Evolutionary conservation across 164 flowering plant species (phyloP), one percentile per base, ranked within the genome.

Genomic region (Euptelea pleiosperma): DNA sequence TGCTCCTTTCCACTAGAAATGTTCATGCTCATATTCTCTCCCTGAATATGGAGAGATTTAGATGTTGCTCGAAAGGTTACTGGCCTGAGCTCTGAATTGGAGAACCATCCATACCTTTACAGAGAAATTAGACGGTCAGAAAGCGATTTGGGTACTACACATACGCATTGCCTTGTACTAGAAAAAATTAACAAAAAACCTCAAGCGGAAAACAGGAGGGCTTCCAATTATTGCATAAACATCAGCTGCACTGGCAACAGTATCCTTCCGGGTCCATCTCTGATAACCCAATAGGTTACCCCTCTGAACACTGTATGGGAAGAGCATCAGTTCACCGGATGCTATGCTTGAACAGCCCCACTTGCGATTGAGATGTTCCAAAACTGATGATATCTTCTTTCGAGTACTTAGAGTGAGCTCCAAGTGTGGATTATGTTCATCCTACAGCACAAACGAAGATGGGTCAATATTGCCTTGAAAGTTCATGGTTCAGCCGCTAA

Each of bases 91-190:
- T n/a, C n/a, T 28, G 68, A 16, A 65, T 35, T 55, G 39, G 80
- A 69, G 61, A 88, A 74, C 99, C 99, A 94, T 40, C 99, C 97
- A 76, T 94, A 94, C 86, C 99, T 94, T 65, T 53, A 72, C 53
- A 52, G 30, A 65, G 15, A 62, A 51, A 57, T 6, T 34, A 55
- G 12, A 37, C 25, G 57, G 26, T 66, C 18, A 55, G 48, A 28
- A 22, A 31, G 51, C 41, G 29, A 8, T 30, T 16, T 25, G 12
- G 25, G 26, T 35, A n/a, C n/a, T 9, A 4, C 26, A 10, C n/a
- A n/a, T n/a, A n/a, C n/a, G n/a, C n/a, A 6, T 35, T 37, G n/a
- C 22, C 30, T 46, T 34, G 15, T 15, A 15, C 12, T 7, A 40
- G 40, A 52, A 25, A 48, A 37, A 22, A 19, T 6, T 0, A 29